Evolutionary conservation across 2,329 filamentous ascomycete genomes (phyloP).

Genomic region (Beauveria rudraprayagi): DNA sequence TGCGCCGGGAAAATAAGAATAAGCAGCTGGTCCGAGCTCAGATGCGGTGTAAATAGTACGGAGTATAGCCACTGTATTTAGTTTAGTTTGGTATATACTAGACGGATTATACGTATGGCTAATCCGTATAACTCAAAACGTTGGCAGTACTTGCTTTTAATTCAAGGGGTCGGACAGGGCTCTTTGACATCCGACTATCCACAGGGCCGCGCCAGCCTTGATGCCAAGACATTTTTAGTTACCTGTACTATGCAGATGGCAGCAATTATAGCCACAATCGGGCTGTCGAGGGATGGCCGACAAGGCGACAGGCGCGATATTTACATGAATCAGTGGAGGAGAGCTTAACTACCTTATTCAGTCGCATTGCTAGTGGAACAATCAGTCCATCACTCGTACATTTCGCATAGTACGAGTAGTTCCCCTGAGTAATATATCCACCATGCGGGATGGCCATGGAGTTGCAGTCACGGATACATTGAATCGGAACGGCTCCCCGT

Average conservation of each 20-base stretch:
- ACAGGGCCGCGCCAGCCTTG: neutral
- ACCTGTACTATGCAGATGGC: neutral
- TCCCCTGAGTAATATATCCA: neutral
- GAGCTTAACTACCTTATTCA: too few species aligned
- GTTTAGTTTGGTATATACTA: too few species aligned
- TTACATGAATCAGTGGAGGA: too few species aligned
- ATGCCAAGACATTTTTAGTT: neutral
- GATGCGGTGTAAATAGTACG: neutral
- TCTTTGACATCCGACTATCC: neutral
- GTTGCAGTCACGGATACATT: neutral
- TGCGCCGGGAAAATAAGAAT: constrained; percentile 1
- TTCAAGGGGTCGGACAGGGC: too few species aligned
- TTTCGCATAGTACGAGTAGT: neutral
- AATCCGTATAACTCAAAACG: neutral
- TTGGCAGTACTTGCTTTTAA: neutral
- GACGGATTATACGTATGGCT: too few species aligned
- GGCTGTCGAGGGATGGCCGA: neutral
- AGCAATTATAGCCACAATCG: neutral
- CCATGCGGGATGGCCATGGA: neutral
- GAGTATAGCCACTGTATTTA: too few species aligned
- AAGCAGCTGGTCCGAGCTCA: neutral
- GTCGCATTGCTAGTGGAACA: neutral
- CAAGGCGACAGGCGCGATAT: neutral
- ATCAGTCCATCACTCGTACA: neutral
- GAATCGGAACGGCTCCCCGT: neutral